Base-by-base conservation (phyloP, 1,284 basidiomycete species). In the Marasmius sp. region DNA sequence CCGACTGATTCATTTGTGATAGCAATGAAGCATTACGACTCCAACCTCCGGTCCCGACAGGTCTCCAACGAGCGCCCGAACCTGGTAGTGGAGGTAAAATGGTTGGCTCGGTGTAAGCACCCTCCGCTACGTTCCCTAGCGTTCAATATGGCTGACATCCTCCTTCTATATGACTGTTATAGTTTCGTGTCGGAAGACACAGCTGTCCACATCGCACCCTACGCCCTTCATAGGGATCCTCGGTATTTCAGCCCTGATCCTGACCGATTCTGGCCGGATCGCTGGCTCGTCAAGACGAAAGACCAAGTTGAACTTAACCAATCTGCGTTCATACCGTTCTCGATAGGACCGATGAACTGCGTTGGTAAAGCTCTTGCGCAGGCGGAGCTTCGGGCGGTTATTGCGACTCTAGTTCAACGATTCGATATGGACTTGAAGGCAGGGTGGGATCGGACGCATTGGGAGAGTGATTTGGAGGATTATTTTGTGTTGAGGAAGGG, bases 111-210 rank as follows among this genome's bases (percentile, higher is more conserved):
- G 27, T 54, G 61, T 62, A 54, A 58, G 61, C 38, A 16, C 11
- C 27, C 18, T 18, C 16, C 38, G 6, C 6, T 14, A 33, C 16
- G 34, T 49, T 38, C n/a, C 50, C 11, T 3, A 9, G 20, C 18
- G n/a, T 52, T 36, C 34, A 22, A 33, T 27, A 34, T 11, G 7
- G 34, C 10, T 52, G 11, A 54, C 27, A 9, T 37, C n/a, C 36
- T 14, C 27, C 52, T 54, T 11, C 14, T n/a, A n/a, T 27, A 27
- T 27, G 5, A 27, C 27, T 27, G 27, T 2, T 27, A 38, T 18
- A 81, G 77, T 58, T 77, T 72, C 61, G 68, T 82, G 12, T 78
- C 80, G 5, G 75, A 76, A 64, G 75, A 75, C 12, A 81, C 78
- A 7, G 72, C 69, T 47, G 74, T 76, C 6, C 75, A 75, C 53